phyloP scores from a whole-genome alignment of 2,329 filamentous ascomycete species.

The Fusarium sp. region DNA sequence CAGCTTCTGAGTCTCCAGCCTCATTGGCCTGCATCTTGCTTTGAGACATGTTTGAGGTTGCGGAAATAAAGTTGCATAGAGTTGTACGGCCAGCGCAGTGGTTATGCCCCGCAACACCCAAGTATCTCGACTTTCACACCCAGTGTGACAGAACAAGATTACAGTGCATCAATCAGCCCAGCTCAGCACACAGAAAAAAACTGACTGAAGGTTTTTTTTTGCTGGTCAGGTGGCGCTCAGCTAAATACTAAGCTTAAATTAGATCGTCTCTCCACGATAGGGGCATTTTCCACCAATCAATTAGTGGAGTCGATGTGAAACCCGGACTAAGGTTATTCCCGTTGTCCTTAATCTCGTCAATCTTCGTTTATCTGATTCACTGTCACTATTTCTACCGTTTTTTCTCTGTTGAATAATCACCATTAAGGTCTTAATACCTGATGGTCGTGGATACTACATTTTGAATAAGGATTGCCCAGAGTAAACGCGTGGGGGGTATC shows the following conservation, averaged over 20 bases:
- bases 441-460: too few species aligned
- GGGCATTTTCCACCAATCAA: slow-evolving; percentile 17
- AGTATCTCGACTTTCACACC: background rate
- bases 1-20: background rate
- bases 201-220: slow-evolving; percentile 2
- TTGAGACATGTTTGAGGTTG: slow-evolving; percentile 12
- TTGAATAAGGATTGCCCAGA: too few species aligned
- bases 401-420: too few species aligned
- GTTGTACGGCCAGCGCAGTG: background rate
- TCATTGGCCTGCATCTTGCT: slow-evolving; percentile 4
- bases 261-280: background rate
- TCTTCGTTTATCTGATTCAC: too few species aligned
- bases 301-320: background rate
- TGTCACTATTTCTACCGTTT: too few species aligned
- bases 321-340: slow-evolving; percentile 9
- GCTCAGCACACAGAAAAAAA: background rate
- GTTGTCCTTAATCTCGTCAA: too few species aligned
- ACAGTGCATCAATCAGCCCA: background rate
- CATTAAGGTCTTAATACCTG: too few species aligned
- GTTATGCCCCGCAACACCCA: accelerated
- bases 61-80: accelerated
- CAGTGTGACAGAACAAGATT: background rate
- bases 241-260: slow-evolving; percentile 15
- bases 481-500: too few species aligned
- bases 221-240: background rate